A percentile compares a stretch with the other conserved stretches of the same genome.
These are phyloP conservation scores for Pseudocohnilembus persalinus DNA, from an alignment of 169 alveolate genomes.

Conservation along the genomic window DNA sequence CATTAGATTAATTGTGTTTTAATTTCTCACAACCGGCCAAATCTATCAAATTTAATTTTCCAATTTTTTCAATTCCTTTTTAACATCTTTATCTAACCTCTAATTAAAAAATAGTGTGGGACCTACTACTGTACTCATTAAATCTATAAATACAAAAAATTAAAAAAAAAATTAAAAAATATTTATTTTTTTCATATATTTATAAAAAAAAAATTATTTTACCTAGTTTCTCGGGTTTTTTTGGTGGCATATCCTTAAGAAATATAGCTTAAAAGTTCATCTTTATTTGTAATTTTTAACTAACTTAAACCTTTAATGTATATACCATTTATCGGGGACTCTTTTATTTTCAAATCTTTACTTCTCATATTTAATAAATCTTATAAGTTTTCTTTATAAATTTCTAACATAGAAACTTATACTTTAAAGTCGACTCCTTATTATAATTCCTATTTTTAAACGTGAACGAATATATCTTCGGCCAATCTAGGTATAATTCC, in stretches of 20 bases:
- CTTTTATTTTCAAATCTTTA: constrained; percentile 24
- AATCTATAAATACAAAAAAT: too few relatives aligned
- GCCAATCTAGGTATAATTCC: constrained; percentile 42
- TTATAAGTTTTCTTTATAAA: constrained; percentile 32
- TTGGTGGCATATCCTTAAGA: constrained; percentile 12
- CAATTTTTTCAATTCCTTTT: constrained; percentile 26
- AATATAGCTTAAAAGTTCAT: constrained; percentile 13
- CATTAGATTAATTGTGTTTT: constrained; percentile 26
- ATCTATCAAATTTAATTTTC: constrained; percentile 37
- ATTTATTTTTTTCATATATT: too few relatives aligned
- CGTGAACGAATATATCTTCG: constrained; percentile 11
- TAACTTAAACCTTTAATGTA: constrained; percentile 29
- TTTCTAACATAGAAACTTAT: constrained; percentile 38
- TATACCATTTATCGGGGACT: constrained; percentile 33
- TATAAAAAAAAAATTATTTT: too few relatives aligned
- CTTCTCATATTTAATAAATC: constrained; percentile 28
- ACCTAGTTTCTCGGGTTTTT: constrained; percentile 22
- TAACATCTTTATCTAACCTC: constrained; percentile 39
- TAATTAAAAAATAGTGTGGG: constrained; percentile 53
- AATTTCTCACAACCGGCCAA: constrained; percentile 40
- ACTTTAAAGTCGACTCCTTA: constrained; percentile 20
- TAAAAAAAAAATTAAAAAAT: too few relatives aligned
- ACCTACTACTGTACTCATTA: constrained; percentile 51
- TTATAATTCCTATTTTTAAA: not conserved
- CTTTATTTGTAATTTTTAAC: constrained; percentile 10